A percentile compares a stretch with the other conserved stretches of the same genome.
These are phyloP conservation scores for Neurospora sp. DNA, from an alignment of 2,329 filamentous ascomycete genomes.

Conservation along the genomic window DNA sequence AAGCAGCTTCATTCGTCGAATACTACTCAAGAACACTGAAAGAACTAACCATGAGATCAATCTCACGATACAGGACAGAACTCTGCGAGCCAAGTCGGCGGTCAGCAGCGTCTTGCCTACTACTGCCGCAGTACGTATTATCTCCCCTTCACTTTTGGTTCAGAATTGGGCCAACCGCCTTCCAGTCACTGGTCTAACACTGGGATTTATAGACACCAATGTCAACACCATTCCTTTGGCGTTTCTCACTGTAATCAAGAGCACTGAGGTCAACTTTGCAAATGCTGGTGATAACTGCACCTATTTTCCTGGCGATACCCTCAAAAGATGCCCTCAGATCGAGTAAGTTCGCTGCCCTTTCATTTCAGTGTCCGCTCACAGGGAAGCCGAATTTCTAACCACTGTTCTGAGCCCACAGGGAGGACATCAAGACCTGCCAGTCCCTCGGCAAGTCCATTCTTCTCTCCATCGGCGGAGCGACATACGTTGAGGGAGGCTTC, in stretches of 20 bases:
- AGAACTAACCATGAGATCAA: neutral
- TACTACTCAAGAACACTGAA: neutral
- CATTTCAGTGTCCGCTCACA: neutral
- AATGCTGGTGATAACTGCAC: conserved; percentile 53
- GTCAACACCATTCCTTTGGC: conserved; percentile 51
- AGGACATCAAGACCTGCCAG: conserved; percentile 52
- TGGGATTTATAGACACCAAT: conserved; percentile 6
- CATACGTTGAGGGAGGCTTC: conserved; percentile 61
- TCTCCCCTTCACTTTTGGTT: conserved; percentile 5
- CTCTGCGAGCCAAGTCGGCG: conserved; percentile 38
- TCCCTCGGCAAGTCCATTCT: conserved; percentile 56
- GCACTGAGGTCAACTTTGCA: conserved; percentile 51
- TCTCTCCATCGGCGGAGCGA: conserved; percentile 61
- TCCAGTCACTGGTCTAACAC: conserved; percentile 23
- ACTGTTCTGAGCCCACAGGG: conserved; percentile 18
- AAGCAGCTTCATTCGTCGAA: conserved; percentile 11
- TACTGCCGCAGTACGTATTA: conserved; percentile 47
- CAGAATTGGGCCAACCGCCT: conserved; percentile 1
- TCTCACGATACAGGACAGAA: conserved; percentile 40
- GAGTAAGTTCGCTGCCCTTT: conserved; percentile 38
- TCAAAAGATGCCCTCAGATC: conserved; percentile 49
- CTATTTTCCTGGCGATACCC: conserved; percentile 40
- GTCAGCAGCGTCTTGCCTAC: conserved; percentile 43
- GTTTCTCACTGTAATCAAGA: conserved; percentile 48
- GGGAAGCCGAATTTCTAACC: neutral